phyloP scores from a whole-genome alignment of 352 stramenopile genomes.

The Phytophthora vignae region DNA sequence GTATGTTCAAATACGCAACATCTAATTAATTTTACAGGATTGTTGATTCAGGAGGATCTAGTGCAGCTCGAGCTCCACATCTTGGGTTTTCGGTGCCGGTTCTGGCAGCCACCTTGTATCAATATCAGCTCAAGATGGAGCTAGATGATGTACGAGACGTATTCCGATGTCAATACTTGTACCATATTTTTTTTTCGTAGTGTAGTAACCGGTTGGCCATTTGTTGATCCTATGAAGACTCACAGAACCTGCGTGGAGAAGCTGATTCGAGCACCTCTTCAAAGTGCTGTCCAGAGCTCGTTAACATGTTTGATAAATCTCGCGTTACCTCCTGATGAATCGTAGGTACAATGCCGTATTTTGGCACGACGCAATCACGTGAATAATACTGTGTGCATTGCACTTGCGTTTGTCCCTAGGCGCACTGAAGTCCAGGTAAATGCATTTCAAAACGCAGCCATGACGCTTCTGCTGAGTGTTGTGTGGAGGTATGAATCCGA shows the following conservation, averaged over 20 bases:
- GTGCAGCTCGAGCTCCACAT: constrained; percentile 4
- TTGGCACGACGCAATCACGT: not conserved
- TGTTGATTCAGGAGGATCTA: not conserved
- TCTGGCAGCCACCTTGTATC: constrained; percentile 24
- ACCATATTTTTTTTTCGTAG: not conserved
- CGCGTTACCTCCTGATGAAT: constrained; percentile 1
- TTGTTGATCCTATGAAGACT: constrained; percentile 7
- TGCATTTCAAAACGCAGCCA: constrained; percentile 18
- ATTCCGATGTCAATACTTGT: not conserved
- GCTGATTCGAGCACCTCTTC: constrained; percentile 20
- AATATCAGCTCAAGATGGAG: constrained; percentile 20
- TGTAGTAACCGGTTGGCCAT: no score
- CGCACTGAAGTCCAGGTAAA: not conserved
- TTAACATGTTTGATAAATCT: constrained; percentile 11
- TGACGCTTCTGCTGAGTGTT: constrained; percentile 37
- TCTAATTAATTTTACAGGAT: constrained; percentile 13
- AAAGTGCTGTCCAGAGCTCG: constrained; percentile 13
- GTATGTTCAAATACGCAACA: no score
- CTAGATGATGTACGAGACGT: constrained; percentile 20
- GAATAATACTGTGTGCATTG: no score
- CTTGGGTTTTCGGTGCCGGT: constrained; percentile 7
- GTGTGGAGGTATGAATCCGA: constrained; percentile 32
- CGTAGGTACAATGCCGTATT: constrained; percentile 13
- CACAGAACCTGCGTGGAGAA: constrained; percentile 24
- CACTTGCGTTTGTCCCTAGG: not conserved